phyloP scores from a whole-genome alignment of 306 rosid species.

The Vigna trinervia region DNA sequence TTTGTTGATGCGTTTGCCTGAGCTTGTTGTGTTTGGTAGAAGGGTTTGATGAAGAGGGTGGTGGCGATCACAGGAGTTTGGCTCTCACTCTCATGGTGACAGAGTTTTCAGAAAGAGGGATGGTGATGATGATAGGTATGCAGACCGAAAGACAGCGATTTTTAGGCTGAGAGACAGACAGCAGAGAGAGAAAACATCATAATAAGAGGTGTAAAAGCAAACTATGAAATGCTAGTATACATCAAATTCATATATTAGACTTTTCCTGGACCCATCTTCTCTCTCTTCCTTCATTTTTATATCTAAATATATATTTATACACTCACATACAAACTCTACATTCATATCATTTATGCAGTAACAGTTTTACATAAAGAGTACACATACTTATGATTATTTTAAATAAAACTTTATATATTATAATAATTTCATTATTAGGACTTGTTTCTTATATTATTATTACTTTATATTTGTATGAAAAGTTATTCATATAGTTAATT shows the following conservation, averaged over 20 bases:
- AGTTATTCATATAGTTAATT: background rate
- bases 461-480: background rate
- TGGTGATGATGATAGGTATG: slow-evolving; percentile 63
- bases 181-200: slow-evolving; percentile 45
- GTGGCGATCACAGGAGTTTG: slow-evolving; percentile 53
- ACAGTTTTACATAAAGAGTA: background rate
- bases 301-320: background rate
- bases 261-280: slow-evolving; percentile 56
- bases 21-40: background rate
- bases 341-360: background rate
- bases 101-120: slow-evolving; percentile 67
- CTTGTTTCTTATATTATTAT: background rate
- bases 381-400: background rate
- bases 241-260: slow-evolving; percentile 41
- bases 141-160: slow-evolving; percentile 74
- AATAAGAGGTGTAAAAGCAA: slow-evolving; percentile 41
- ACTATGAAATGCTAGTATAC: slow-evolving; percentile 31
- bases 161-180: slow-evolving; percentile 64
- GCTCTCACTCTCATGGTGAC: slow-evolving; percentile 98
- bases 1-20: background rate
- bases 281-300: background rate
- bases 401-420: background rate
- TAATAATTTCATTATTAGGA: too few species aligned
- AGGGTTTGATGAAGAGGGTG: background rate
- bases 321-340: background rate